Evolutionary conservation across 495 filamentous ascomycete species (phyloP).

Genomic region (Lepidopterella palustris): DNA sequence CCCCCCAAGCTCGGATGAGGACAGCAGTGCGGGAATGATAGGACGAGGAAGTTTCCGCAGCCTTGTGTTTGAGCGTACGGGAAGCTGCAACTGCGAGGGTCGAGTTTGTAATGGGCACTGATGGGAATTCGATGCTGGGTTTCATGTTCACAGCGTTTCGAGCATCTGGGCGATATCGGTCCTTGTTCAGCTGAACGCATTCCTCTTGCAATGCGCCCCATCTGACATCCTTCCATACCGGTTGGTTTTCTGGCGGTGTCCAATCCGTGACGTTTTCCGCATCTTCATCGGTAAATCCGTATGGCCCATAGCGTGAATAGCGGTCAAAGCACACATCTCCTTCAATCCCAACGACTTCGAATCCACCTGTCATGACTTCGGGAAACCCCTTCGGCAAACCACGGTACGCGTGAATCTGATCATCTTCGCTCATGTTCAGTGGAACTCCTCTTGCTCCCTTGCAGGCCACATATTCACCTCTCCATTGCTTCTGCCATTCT

Average conservation of each 20-base stretch:
- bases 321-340: constrained; percentile 49
- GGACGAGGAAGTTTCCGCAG: neutral
- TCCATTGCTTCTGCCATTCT: constrained; percentile 41
- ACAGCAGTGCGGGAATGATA: constrained; percentile 56
- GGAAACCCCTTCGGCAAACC: constrained; percentile 39
- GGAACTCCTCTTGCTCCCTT: constrained; percentile 43
- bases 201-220: constrained; percentile 65
- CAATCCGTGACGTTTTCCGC: constrained; percentile 33
- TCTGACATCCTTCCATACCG: constrained; percentile 58
- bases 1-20: constrained; percentile 62
- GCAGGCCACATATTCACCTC: constrained; percentile 43
- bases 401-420: constrained; percentile 44
- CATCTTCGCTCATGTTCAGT: constrained; percentile 43
- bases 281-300: constrained; percentile 43
- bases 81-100: constrained; percentile 1
- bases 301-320: constrained; percentile 47
- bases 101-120: neutral
- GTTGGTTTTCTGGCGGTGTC: constrained; percentile 35
- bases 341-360: constrained; percentile 44
- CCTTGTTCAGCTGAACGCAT: constrained; percentile 57
- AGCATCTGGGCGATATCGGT: constrained; percentile 45
- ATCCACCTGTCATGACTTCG: constrained; percentile 42
- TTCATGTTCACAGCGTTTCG: constrained; percentile 7
- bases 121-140: constrained; percentile 11
- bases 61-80: too few relatives aligned